Evolutionary conservation across 352 stramenopile genomes (phyloP).

Genomic region (Phytophthora litchii): DNA sequence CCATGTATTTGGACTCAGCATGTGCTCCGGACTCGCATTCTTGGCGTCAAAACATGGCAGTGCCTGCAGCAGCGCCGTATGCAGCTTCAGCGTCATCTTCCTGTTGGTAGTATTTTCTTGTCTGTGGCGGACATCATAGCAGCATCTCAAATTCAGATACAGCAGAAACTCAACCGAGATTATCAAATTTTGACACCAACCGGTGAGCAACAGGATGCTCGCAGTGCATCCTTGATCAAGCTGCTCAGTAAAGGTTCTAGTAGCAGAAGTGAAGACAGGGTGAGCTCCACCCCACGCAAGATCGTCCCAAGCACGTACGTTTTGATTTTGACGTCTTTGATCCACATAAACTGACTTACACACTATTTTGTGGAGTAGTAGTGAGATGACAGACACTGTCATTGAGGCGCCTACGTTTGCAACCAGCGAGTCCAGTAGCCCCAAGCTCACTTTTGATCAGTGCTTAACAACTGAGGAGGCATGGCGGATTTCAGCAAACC

Average conservation of each 20-base stretch:
- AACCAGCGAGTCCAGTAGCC: neutral
- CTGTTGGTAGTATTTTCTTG: constrained; percentile 26
- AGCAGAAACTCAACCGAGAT: constrained; percentile 18
- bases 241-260: constrained; percentile 8
- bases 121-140: constrained; percentile 50
- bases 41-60: constrained; percentile 57
- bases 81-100: constrained; percentile 36
- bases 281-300: constrained; percentile 34
- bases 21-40: constrained; percentile 52
- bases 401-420: constrained; percentile 3
- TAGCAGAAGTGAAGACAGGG: constrained; percentile 18
- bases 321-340: neutral
- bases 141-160: constrained; percentile 25
- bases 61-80: constrained; percentile 40
- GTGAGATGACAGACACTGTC: constrained; percentile 7
- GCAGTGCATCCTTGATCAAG: constrained; percentile 2
- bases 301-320: constrained; percentile 45
- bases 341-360: neutral
- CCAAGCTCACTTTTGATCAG: constrained; percentile 19
- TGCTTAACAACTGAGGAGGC: constrained; percentile 43
- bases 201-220: neutral
- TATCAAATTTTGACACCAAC: constrained; percentile 24
- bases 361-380: constrained; percentile 12
- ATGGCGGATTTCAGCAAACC: constrained; percentile 60
- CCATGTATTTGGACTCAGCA: constrained; percentile 64